Conservation (phyloP, 139 green algal genomes). For the Cymbomonas tetramitiformis region DNA sequence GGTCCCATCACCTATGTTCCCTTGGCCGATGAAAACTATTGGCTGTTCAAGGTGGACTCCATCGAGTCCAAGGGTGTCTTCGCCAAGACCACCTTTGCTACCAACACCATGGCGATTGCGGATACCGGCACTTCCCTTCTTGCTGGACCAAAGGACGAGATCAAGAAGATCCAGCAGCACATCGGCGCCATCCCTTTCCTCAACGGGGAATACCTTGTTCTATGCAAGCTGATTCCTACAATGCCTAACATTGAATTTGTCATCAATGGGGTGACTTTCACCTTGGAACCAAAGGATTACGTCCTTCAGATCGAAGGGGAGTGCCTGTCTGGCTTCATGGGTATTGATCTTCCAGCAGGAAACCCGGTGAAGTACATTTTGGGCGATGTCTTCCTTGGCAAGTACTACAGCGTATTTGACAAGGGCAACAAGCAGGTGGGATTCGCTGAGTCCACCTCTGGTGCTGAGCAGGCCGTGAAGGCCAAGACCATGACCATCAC, state of each 20-base stretch:
- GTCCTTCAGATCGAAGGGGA: slow-evolving; percentile 66
- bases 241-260: slow-evolving; percentile 68
- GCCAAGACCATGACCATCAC: too few relatives aligned
- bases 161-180: slow-evolving; percentile 56
- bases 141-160: slow-evolving; percentile 50
- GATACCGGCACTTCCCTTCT: slow-evolving; percentile 79
- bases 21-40: slow-evolving; percentile 77
- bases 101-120: slow-evolving; percentile 65
- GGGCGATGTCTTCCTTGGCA: slow-evolving; percentile 82
- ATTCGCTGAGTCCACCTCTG: slow-evolving; percentile 69
- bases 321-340: slow-evolving; percentile 93
- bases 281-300: slow-evolving; percentile 69
- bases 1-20: slow-evolving; percentile 72
- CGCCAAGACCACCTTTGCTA: slow-evolving; percentile 28
- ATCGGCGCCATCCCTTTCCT: slow-evolving; percentile 27
- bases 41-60: slow-evolving; percentile 80
- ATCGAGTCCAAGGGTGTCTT: slow-evolving; percentile 35
- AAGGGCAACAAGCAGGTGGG: slow-evolving; percentile 68
- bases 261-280: slow-evolving; percentile 61
- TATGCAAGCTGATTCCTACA: slow-evolving; percentile 53
- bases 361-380: slow-evolving; percentile 87
- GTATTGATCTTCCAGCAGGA: slow-evolving; percentile 64
- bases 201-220: slow-evolving; percentile 50
- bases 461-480: too few relatives aligned
- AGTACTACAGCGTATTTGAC: slow-evolving; percentile 92